A percentile compares a stretch with the other conserved stretches of the same genome.
These are phyloP conservation scores for Hagleromyces aurorensis DNA, from an alignment of 805 yeast species.

Conservation along the genomic window DNA sequence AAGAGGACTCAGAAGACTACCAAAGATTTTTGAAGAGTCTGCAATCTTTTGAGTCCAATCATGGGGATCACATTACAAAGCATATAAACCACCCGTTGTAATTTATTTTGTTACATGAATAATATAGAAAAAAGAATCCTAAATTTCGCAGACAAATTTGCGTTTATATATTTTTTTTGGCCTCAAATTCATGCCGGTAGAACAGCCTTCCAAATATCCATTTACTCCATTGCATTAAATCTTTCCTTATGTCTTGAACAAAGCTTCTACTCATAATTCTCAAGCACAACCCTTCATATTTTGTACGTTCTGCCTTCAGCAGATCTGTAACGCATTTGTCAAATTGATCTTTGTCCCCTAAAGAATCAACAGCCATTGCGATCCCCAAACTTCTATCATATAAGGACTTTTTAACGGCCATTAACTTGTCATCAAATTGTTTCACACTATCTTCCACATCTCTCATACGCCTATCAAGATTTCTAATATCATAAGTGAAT, in stretches of 20 bases:
- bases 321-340: slow-evolving; percentile 14
- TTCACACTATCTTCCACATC: slow-evolving; percentile 59
- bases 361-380: slow-evolving; percentile 9
- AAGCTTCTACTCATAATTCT: slow-evolving; percentile 9
- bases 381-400: slow-evolving; percentile 13
- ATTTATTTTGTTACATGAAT: no score
- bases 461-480: slow-evolving; percentile 49
- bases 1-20: slow-evolving; percentile 11
- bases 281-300: slow-evolving; percentile 17
- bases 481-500: slow-evolving; percentile 56
- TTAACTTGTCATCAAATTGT: slow-evolving; percentile 32
- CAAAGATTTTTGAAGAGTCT: slow-evolving; percentile 4
- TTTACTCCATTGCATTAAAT: slow-evolving; percentile 14
- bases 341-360: slow-evolving; percentile 15
- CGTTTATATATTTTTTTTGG: slow-evolving; percentile 3
- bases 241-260: slow-evolving; percentile 10
- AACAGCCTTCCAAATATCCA: slow-evolving; percentile 11
- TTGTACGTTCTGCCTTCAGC: slow-evolving; percentile 10
- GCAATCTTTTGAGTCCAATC: slow-evolving; percentile 1
- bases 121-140: background rate
- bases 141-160: background rate
- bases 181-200: slow-evolving; percentile 3
- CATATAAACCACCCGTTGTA: no score
- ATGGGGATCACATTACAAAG: no score
- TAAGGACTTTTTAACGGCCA: slow-evolving; percentile 11